These are phyloP conservation scores for Hypoxylon sp. DNA, from an alignment of 2,329 filamentous ascomycete genomes.

Conservation along the genomic window DNA sequence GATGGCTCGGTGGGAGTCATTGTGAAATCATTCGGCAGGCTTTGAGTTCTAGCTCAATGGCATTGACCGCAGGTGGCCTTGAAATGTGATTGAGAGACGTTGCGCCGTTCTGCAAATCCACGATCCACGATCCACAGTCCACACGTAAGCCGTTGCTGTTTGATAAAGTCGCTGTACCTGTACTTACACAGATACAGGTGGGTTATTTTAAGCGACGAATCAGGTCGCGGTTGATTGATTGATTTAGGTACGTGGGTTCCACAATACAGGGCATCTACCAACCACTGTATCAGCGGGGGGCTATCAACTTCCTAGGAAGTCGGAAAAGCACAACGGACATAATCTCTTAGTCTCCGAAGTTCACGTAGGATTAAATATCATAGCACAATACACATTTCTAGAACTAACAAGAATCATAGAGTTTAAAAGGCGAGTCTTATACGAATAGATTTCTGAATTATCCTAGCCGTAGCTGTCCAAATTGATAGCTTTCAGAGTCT, in stretches of 20 bases:
- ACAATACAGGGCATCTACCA: slow-evolving; percentile 22
- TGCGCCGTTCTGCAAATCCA: slow-evolving; percentile 39
- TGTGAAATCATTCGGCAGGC: slow-evolving; percentile 44
- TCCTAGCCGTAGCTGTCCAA: slow-evolving; percentile 6
- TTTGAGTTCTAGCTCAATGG: slow-evolving; percentile 27
- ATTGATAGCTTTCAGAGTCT: slow-evolving; percentile 23
- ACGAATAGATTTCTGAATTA: slow-evolving; percentile 16
- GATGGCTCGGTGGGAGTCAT: slow-evolving; percentile 54
- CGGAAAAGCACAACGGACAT: background rate
- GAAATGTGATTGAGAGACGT: slow-evolving; percentile 33
- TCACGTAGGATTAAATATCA: background rate
- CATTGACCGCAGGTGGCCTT: slow-evolving; percentile 29
- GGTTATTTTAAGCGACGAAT: slow-evolving; percentile 43
- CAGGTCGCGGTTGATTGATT: slow-evolving; percentile 28
- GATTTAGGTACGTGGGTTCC: slow-evolving; percentile 20
- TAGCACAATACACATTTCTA: background rate
- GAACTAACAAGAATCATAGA: background rate
- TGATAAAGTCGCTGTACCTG: slow-evolving; percentile 36
- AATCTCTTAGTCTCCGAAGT: background rate
- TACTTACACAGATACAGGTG: slow-evolving; percentile 16
- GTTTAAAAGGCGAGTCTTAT: background rate
- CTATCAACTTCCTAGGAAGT: slow-evolving; percentile 1
- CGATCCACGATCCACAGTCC: slow-evolving; percentile 31
- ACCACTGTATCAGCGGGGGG: slow-evolving; percentile 3
- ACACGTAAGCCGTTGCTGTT: slow-evolving; percentile 47